Conservation (phyloP, 768 basidiomycete species). For the Mycena latifolia region DNA sequence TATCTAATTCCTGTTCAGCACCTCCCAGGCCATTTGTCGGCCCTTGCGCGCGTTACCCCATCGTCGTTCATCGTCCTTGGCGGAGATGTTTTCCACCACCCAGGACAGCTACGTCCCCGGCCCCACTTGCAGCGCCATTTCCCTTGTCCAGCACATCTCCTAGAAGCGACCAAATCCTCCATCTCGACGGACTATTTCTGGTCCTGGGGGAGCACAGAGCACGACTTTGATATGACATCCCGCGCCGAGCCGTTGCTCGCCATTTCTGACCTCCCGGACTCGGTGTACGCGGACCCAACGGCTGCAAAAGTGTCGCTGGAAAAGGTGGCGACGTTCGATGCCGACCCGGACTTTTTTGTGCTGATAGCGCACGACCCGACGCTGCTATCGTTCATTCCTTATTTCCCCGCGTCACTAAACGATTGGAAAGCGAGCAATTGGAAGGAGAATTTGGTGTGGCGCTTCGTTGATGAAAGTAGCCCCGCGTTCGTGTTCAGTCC, state of each 20-base stretch:
- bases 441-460: conserved; percentile 29
- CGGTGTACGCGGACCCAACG: conserved; percentile 15
- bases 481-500: conserved; percentile 12
- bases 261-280: conserved; percentile 12
- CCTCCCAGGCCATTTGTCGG: conserved; percentile 28
- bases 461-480: conserved; percentile 5
- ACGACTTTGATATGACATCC: background rate
- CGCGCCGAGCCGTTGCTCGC: conserved; percentile 19
- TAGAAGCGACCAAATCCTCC: background rate
- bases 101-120: conserved; percentile 25
- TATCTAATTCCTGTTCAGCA: conserved; percentile 18
- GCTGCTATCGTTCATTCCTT: background rate
- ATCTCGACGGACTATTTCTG: conserved; percentile 28
- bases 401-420: conserved; percentile 25
- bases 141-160: conserved; percentile 30
- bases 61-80: conserved; percentile 31
- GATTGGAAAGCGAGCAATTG: conserved; percentile 21
- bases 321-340: conserved; percentile 29
- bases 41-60: conserved; percentile 29
- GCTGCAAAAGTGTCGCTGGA: conserved; percentile 15
- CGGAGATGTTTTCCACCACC: conserved; percentile 28
- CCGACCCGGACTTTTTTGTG: conserved; percentile 26
- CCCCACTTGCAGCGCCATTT: conserved; percentile 8
- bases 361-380: conserved; percentile 30
- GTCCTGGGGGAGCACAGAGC: background rate